Evolutionary conservation across 1,284 basidiomycete genomes (phyloP).

Genomic region (Ceratobasidium theobromae): DNA sequence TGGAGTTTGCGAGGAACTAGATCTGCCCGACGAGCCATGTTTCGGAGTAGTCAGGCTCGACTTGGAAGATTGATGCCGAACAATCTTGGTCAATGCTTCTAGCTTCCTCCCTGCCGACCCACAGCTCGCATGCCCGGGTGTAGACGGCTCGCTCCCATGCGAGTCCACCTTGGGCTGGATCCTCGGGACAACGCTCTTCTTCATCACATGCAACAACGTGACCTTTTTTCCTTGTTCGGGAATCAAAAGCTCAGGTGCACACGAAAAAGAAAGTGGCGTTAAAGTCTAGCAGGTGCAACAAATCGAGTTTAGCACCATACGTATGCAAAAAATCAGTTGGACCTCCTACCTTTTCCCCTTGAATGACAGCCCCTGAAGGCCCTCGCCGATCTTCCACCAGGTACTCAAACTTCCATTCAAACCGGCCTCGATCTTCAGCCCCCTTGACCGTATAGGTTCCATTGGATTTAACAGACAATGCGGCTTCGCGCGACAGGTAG

Average conservation of each 20-base stretch:
- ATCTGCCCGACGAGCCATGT: background rate
- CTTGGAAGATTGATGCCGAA: background rate
- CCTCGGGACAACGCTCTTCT: constrained; percentile 63
- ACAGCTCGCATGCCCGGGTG: background rate
- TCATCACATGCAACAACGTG: constrained; percentile 65
- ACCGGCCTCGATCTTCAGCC: constrained; percentile 53
- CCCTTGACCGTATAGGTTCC: constrained; percentile 74
- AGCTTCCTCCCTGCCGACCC: background rate
- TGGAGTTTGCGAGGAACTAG: background rate
- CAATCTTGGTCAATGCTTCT: background rate
- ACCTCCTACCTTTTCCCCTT: constrained; percentile 62
- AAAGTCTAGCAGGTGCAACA: constrained; percentile 46
- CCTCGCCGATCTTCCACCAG: constrained; percentile 60
- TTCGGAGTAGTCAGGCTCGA: background rate
- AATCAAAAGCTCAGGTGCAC: constrained; percentile 66
- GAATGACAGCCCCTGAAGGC: constrained; percentile 49
- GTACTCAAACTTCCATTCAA: constrained; percentile 78
- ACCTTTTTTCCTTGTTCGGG: constrained; percentile 65
- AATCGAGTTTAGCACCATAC: background rate
- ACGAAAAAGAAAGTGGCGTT: constrained; percentile 69
- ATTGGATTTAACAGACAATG: constrained; percentile 61
- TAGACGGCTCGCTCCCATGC: background rate
- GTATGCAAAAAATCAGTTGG: background rate
- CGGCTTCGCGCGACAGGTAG: constrained; percentile 69
- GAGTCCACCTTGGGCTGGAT: constrained; percentile 41